These are phyloP conservation scores for Diospyros lotus DNA, from an alignment of 148 eudicot genomes.

Conservation along the genomic window DNA sequence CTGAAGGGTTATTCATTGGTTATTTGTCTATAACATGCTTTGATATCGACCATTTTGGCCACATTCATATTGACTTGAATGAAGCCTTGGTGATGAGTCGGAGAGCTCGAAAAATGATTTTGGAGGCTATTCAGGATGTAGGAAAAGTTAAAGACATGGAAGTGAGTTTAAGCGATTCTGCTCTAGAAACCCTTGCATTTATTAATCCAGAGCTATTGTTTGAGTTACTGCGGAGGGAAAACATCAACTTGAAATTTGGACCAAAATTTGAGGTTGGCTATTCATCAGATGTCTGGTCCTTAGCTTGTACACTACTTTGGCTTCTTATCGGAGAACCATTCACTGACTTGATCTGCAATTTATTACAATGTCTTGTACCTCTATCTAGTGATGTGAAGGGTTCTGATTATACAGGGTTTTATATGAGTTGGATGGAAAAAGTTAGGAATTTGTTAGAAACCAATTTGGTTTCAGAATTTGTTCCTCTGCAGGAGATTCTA, in stretches of 20 bases:
- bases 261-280: conserved; percentile 22
- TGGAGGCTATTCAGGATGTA: conserved; percentile 11
- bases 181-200: conserved; percentile 32
- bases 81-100: conserved; percentile 42
- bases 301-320: conserved; percentile 58
- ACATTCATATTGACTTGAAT: conserved; percentile 40
- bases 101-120: conserved; percentile 33
- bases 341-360: conserved; percentile 29
- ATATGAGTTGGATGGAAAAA: conserved; percentile 36
- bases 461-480: conserved; percentile 23
- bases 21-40: conserved; percentile 45
- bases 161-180: conserved; percentile 14
- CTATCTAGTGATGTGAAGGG: conserved; percentile 16
- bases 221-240: conserved; percentile 33
- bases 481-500: conserved; percentile 36
- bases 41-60: conserved; percentile 56
- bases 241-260: conserved; percentile 28
- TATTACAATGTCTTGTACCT: conserved; percentile 20
- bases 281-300: conserved; percentile 72
- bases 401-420: conserved; percentile 27
- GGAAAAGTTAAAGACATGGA: conserved; percentile 15
- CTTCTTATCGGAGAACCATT: conserved; percentile 59
- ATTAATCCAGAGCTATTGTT: conserved; percentile 63
- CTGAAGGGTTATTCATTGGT: conserved; percentile 53
- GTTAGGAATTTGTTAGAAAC: conserved; percentile 24